A percentile compares a stretch with the other conserved stretches of the same genome.
phyloP scores from a whole-genome alignment of 2,329 filamentous ascomycete genomes.

The Colletotrichum trifolii region DNA sequence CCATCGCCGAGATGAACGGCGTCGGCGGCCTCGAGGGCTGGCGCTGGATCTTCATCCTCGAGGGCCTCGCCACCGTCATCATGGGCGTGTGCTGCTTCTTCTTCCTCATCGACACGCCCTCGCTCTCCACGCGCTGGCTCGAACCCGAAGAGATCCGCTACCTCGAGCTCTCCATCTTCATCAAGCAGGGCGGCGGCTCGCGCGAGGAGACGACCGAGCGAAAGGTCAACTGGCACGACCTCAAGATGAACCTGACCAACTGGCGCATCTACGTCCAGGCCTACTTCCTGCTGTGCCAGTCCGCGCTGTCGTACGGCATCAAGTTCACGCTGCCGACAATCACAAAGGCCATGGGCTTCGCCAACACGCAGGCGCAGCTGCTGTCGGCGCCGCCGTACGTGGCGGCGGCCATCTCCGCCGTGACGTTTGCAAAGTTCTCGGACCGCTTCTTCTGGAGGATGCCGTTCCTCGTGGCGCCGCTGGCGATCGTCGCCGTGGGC shows the following conservation, averaged over 20 bases:
- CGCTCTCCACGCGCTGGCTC: slow-evolving; percentile 41
- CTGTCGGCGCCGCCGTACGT: slow-evolving; percentile 42
- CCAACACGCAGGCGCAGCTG: slow-evolving; percentile 44
- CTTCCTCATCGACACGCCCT: slow-evolving; percentile 40
- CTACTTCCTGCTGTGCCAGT: slow-evolving; percentile 45
- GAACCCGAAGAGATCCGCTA: slow-evolving; percentile 40
- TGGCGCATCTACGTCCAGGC: slow-evolving; percentile 50
- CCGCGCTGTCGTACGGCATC: slow-evolving; percentile 46
- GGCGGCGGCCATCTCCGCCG: slow-evolving; percentile 57
- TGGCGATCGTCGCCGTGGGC: slow-evolving; percentile 32
- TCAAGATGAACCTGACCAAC: slow-evolving; percentile 43
- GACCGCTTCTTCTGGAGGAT: slow-evolving; percentile 74
- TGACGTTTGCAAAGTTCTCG: slow-evolving; percentile 72
- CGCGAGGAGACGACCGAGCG: slow-evolving; percentile 39
- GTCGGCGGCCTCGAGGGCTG: slow-evolving; percentile 52
- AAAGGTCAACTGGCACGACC: slow-evolving; percentile 40
- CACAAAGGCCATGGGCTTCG: slow-evolving; percentile 48
- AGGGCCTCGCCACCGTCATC: slow-evolving; percentile 42
- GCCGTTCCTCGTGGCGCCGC: slow-evolving; percentile 44
- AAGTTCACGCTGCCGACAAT: slow-evolving; percentile 53
- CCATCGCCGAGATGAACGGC: slow-evolving; percentile 63
- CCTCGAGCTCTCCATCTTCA: slow-evolving; percentile 44
- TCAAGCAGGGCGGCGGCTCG: slow-evolving; percentile 42
- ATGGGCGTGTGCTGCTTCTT: slow-evolving; percentile 42
- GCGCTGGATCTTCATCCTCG: slow-evolving; percentile 47